Percentiles rank a stretch among this genome's conserved stretches.
Evolutionary conservation across 2,329 filamentous ascomycete species (phyloP).

Genomic region (Stachybotrys elegans): DNA sequence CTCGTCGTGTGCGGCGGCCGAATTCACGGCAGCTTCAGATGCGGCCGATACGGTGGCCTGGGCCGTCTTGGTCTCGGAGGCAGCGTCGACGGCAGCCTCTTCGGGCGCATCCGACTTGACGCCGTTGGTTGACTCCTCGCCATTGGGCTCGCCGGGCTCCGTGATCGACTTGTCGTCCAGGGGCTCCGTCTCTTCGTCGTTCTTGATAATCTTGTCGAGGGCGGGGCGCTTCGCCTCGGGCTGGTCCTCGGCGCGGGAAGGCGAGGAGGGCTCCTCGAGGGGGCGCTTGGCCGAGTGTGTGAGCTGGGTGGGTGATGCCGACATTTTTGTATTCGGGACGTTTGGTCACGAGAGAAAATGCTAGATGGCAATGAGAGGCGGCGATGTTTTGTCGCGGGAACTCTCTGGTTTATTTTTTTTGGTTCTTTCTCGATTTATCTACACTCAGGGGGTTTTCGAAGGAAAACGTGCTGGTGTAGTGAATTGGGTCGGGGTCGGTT

Average conservation of each 20-base stretch:
- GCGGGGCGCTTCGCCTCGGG: slow-evolving; percentile 96
- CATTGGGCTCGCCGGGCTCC: slow-evolving; percentile 42
- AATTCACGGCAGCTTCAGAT: slow-evolving; percentile 32
- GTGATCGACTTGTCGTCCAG: slow-evolving; percentile 23
- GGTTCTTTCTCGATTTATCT: slow-evolving; percentile 66
- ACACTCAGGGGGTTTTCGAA: slow-evolving; percentile 82
- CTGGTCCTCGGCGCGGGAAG: slow-evolving; percentile 84
- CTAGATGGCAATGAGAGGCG: background rate
- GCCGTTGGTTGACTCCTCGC: slow-evolving; percentile 44
- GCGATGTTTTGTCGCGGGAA: slow-evolving; percentile 15
- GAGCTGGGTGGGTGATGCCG: slow-evolving; percentile 61
- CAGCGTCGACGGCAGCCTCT: slow-evolving; percentile 16
- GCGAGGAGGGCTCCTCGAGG: slow-evolving; percentile 93
- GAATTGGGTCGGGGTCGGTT: slow-evolving; percentile 32
- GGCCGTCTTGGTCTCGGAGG: slow-evolving; percentile 36
- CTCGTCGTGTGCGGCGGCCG: slow-evolving; percentile 70
- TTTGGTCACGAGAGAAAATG: background rate
- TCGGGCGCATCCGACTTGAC: slow-evolving; percentile 34
- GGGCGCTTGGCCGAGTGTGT: slow-evolving; percentile 82
- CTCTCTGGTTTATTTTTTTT: slow-evolving; percentile 30
- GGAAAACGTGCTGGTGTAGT: slow-evolving; percentile 89
- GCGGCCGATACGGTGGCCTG: slow-evolving; percentile 31
- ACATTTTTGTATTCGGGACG: slow-evolving; percentile 54
- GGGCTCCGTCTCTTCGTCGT: slow-evolving; percentile 50
- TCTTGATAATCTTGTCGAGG: slow-evolving; percentile 83